Percentiles rank a stretch among this genome's conserved stretches.
Evolutionary conservation across 306 rosid genomes (phyloP).

Genomic region (Styphnolobium japonicum): DNA sequence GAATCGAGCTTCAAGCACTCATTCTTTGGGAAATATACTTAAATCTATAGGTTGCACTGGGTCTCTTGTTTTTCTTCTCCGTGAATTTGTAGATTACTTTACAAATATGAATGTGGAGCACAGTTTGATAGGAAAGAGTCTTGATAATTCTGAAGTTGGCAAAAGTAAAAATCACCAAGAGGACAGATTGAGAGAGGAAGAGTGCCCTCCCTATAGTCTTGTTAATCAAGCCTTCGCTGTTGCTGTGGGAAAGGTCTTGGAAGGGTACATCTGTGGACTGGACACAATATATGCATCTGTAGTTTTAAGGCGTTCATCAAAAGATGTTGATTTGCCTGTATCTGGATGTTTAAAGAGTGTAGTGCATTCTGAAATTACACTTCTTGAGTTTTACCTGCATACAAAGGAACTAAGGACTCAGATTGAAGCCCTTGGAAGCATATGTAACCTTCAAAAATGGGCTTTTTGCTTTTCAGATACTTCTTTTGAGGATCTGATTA

Average conservation of each 20-base stretch:
- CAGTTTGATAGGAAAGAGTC: not conserved
- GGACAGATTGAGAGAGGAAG: constrained; percentile 20
- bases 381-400: constrained; percentile 82
- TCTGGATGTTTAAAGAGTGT: constrained; percentile 72
- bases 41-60: constrained; percentile 62
- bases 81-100: constrained; percentile 56
- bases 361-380: constrained; percentile 68
- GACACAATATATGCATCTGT: constrained; percentile 70
- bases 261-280: constrained; percentile 65
- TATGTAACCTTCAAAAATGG: constrained; percentile 59
- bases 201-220: constrained; percentile 48
- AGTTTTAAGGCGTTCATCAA: constrained; percentile 52
- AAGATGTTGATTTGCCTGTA: constrained; percentile 21
- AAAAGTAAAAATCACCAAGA: constrained; percentile 27
- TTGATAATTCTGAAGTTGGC: constrained; percentile 4
- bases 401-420: constrained; percentile 63
- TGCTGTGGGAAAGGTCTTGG: constrained; percentile 77
- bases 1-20: constrained; percentile 79
- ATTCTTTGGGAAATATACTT: constrained; percentile 68
- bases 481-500: constrained; percentile 48
- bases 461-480: constrained; percentile 44
- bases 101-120: constrained; percentile 29
- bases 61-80: constrained; percentile 65
- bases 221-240: constrained; percentile 93
- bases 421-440: constrained; percentile 69